Evolutionary conservation across 1,284 basidiomycete genomes (phyloP).

Genomic region (Ceratobasidium sp.): DNA sequence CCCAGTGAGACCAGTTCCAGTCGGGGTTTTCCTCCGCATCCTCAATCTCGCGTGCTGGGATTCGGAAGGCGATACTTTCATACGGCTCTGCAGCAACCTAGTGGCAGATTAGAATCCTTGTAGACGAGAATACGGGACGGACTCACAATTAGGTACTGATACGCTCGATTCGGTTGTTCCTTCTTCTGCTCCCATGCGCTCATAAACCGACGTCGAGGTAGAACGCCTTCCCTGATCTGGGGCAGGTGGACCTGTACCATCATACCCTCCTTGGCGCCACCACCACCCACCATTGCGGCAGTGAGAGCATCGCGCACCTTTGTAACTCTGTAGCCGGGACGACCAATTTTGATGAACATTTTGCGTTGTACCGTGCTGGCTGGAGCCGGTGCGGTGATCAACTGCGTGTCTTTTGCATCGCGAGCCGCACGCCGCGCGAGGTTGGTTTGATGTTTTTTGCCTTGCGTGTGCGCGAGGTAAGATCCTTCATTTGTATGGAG

Average conservation of each 20-base stretch:
- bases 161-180: slow-evolving; percentile 94
- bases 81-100: slow-evolving; percentile 99
- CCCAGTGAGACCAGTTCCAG: slow-evolving; percentile 98
- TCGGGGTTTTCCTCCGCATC: slow-evolving; percentile 92
- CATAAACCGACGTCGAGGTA: slow-evolving; percentile 95
- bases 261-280: slow-evolving; percentile 81
- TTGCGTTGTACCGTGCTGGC: slow-evolving; percentile 82
- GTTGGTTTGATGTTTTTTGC: slow-evolving; percentile 99
- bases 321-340: slow-evolving; percentile 93
- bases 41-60: slow-evolving; percentile 97
- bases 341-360: slow-evolving; percentile 97
- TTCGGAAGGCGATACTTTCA: slow-evolving; percentile 98
- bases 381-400: slow-evolving; percentile 85
- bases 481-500: slow-evolving; percentile 99
- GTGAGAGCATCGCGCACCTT: slow-evolving; percentile 82
- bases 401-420: slow-evolving; percentile 92
- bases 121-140: slow-evolving; percentile 29
- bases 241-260: slow-evolving; percentile 97
- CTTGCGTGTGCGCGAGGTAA: slow-evolving; percentile 99
- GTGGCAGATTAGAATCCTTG: slow-evolving; percentile 8
- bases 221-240: slow-evolving; percentile 89
- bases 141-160: slow-evolving; percentile 96
- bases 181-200: slow-evolving; percentile 98
- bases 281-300: slow-evolving; percentile 60
- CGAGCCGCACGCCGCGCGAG: slow-evolving; percentile 94